Evolutionary conservation across 805 yeast genomes (phyloP).

Genomic region (Candida broadrunensis): DNA sequence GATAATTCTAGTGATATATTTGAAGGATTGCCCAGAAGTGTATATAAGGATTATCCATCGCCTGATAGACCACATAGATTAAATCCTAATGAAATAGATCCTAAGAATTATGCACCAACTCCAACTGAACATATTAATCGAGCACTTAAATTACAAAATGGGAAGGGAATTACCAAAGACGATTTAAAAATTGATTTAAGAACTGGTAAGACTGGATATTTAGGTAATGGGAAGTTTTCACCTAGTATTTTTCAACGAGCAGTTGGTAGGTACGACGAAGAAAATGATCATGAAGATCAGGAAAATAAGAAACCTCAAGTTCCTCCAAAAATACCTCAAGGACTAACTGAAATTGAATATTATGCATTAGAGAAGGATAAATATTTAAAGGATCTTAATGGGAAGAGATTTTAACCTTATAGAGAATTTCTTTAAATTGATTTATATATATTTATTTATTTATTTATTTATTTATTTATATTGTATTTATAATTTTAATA

Average conservation of each 20-base stretch:
- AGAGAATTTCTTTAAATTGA: neutral
- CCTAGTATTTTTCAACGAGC: conserved; percentile 35
- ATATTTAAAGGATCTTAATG: conserved; percentile 36
- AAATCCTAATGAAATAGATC: conserved; percentile 28
- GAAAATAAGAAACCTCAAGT: conserved; percentile 32
- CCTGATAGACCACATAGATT: conserved; percentile 15
- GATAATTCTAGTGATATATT: conserved; percentile 8
- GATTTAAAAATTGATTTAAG: conserved; percentile 23
- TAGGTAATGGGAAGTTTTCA: conserved; percentile 40
- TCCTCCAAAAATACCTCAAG: conserved; percentile 44
- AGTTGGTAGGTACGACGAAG: conserved; percentile 1
- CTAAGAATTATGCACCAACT: conserved; percentile 44
- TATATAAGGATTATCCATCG: conserved; percentile 12
- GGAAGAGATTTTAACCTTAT: conserved; percentile 20
- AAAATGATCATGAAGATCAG: conserved; percentile 9
- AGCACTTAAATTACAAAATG: conserved; percentile 19
- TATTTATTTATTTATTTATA: too few species aligned
- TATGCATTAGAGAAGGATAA: conserved; percentile 39
- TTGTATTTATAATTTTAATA: too few species aligned
- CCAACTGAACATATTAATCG: conserved; percentile 40
- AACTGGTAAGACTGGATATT: conserved; percentile 35
- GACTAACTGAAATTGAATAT: conserved; percentile 40
- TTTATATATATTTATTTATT: neutral
- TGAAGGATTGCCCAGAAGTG: conserved; percentile 29
- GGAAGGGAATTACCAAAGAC: conserved; percentile 15